phyloP scores from a whole-genome alignment of 352 stramenopile genomes.

The Saprolegnia parasitica region DNA sequence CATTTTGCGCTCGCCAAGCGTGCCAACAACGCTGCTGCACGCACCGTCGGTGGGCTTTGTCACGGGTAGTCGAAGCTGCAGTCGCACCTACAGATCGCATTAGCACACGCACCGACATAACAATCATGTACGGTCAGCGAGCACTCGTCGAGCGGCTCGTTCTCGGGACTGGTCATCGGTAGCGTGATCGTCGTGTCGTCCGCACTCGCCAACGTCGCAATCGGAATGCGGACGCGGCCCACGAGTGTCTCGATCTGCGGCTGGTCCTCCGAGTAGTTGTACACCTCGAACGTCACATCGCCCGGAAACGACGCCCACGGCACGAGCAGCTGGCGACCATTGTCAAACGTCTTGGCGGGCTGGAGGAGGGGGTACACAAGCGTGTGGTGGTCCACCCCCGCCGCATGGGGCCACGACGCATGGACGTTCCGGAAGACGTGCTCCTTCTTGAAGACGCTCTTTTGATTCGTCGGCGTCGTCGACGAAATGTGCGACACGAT shows the following conservation, averaged over 20 bases:
- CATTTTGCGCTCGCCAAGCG: slow-evolving; percentile 50
- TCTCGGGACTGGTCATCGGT: neutral
- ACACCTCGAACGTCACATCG: slow-evolving; percentile 68
- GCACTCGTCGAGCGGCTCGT: neutral
- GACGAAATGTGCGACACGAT: slow-evolving; percentile 13
- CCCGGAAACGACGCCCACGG: slow-evolving; percentile 72
- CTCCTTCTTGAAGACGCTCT: slow-evolving; percentile 37
- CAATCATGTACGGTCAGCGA: neutral
- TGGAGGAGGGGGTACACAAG: slow-evolving; percentile 79
- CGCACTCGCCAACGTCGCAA: neutral
- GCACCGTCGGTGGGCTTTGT: neutral
- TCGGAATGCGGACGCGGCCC: neutral
- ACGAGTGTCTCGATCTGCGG: neutral
- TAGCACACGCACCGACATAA: neutral
- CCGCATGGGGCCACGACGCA: slow-evolving; percentile 67
- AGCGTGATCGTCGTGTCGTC: slow-evolving; percentile 11
- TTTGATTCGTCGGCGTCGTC: neutral
- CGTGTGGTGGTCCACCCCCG: slow-evolving; percentile 70
- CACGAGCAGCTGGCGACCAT: slow-evolving; percentile 65
- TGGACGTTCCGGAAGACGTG: slow-evolving; percentile 74
- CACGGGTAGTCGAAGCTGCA: slow-evolving; percentile 3
- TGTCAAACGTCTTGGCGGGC: slow-evolving; percentile 69
- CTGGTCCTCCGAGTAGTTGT: slow-evolving; percentile 19
- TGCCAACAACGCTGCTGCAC: neutral
- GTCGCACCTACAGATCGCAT: neutral